A percentile compares a stretch with the other conserved stretches of the same genome.
Evolutionary conservation across 768 basidiomycete genomes (phyloP).

Genomic region (Cyclocybe aegerita): DNA sequence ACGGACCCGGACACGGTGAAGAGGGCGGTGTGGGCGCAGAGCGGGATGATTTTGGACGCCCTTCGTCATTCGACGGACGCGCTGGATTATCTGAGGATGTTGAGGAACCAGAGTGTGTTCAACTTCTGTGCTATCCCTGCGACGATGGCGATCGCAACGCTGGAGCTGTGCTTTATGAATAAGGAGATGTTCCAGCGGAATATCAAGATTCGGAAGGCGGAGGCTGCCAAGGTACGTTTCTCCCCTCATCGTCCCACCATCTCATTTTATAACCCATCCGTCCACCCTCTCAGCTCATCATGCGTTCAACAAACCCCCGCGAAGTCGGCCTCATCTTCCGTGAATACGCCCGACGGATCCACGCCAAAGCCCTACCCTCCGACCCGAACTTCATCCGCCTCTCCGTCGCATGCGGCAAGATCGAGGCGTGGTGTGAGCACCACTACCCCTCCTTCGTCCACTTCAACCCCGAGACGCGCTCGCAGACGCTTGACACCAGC

Average conservation of each 20-base stretch:
- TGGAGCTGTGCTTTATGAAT: constrained; percentile 94
- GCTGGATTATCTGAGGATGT: constrained; percentile 83
- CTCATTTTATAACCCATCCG: too few species aligned
- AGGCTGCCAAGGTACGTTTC: constrained; percentile 72
- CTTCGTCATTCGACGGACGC: constrained; percentile 81
- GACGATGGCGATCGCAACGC: constrained; percentile 93
- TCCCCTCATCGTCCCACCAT: too few species aligned
- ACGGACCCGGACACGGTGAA: constrained; percentile 49
- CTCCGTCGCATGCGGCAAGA: constrained; percentile 85
- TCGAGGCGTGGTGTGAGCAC: constrained; percentile 93
- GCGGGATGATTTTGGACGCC: constrained; percentile 87
- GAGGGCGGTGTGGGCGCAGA: constrained; percentile 78
- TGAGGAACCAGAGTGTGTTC: constrained; percentile 92
- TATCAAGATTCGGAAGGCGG: constrained; percentile 93
- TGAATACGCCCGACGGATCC: constrained; percentile 78
- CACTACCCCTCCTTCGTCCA: constrained; percentile 90
- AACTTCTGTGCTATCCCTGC: constrained; percentile 95
- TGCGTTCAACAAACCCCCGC: constrained; percentile 87
- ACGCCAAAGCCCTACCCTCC: constrained; percentile 70
- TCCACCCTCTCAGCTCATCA: constrained; percentile 65
- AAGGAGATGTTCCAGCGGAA: constrained; percentile 79
- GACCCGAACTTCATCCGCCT: constrained; percentile 88
- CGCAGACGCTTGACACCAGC: constrained; percentile 37
- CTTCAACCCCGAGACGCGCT: constrained; percentile 23
- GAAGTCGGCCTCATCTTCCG: constrained; percentile 91